Evolutionary conservation across 805 yeast genomes (phyloP), one percentile per base, ranked within the genome.

Genomic region (Lipomyces yamanashiensis): DNA sequence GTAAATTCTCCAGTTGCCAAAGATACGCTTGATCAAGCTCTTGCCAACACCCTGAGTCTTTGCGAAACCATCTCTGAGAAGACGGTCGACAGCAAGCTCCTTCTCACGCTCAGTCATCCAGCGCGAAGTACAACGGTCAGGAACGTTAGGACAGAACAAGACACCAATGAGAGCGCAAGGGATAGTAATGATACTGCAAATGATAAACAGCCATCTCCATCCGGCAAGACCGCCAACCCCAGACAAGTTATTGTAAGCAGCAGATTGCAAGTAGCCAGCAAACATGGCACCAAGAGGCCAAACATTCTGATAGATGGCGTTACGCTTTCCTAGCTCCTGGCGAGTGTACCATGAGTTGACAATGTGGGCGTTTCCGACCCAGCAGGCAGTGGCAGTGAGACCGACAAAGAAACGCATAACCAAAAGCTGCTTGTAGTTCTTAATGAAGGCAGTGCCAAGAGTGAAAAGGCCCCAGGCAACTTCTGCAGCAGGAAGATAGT

Each of bases 151-250:
- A 62, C 86, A 75, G 71, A 79, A 69, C 70, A 82, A 83, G 60
- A 80, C 78, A 0, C 88, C 89, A 58, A 84, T 66, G 8, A 87
- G 7, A 7, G 87, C 88, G 49, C 87, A 82, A 0, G 80, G 84
- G 36, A 87, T 71, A 6, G 87, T 84, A 53, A 88, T 81, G 55
- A 84, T 71, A 13, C 87, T 86, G 72, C 87, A 89, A 66, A 87
- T 80, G 50, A 88, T 82, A 71, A 85, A 87, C 70, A 85, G 83
- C 91, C 91, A 88, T 77, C 86, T 80, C 91, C 91, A 88, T 13
- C 89, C 85, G 7, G 79, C 80, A 13, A 83, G 74, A 0, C 90
- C 90, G 51, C 73, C 71, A 9, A 71, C 75, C 40, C 87, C 89
- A 59, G 79, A 74, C 67, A 87, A 72, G 48, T 74, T 70, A 23